Evolutionary conservation across 2,329 filamentous ascomycete species (phyloP), one percentile per base, ranked within the genome.

Genomic region (Fusarium sp.): DNA sequence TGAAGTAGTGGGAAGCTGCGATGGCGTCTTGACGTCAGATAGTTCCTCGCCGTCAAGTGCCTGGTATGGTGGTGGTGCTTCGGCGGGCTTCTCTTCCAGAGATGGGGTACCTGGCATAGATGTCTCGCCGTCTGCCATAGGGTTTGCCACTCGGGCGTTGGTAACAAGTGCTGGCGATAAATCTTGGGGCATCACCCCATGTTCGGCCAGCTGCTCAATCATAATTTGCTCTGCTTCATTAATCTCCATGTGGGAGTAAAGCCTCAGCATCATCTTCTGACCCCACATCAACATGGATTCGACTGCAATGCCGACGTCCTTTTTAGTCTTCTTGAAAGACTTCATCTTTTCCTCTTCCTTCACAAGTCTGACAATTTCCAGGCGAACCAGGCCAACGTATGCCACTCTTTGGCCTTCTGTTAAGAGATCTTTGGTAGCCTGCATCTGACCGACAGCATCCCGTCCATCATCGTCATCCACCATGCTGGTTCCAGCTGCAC

Each of bases 191-290:
- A 94, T 85, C 9, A 99, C 94, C 7, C 95, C 96, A 81, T 99
- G 96, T 62, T 96, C 92, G 15, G 93, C 91, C 62, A 99, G 85
- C 80, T 99, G 96, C 82, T 99, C 96, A 72, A 99, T 98, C 96
- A 99, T 99, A 79, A 99, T 85, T 83, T 99, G 96, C 81, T 99
- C 96, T 16, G 88, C 91, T 24, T 91, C 85, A 76, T 91, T 94
- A 75, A 99, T 97, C 65, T 99, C 96, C 96, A 99, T 99, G 80
- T 99, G 96, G 15, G 89, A 84, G 79, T 98, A 99, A 15, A 99
- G 80, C 25, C 95, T 90, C 65, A 98, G 90, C 94, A 99, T 99
- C 87, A 97, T 97, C 83, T 97, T 97, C 79, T 99, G 96, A 60
- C 92, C 90, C 95, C 95, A 99, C 92, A 98, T 98, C 80, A 92